Evolutionary conservation across 306 rosid genomes (phyloP).

Genomic region (Prunus mira): DNA sequence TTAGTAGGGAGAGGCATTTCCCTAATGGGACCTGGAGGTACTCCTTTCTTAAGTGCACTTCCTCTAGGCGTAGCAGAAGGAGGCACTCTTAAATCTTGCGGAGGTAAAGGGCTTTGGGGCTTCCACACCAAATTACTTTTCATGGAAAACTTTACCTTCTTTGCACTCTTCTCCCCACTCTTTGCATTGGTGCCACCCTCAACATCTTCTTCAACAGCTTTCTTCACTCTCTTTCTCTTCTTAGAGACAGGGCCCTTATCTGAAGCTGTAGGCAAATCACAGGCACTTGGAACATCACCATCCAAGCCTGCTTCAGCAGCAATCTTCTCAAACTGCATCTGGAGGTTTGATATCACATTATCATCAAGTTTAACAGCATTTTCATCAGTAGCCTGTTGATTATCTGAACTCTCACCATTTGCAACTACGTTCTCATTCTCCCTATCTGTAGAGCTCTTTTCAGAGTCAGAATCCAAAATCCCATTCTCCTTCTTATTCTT

Average conservation of each 20-base stretch:
- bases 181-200: slow-evolving; percentile 37
- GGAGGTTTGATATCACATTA: slow-evolving; percentile 70
- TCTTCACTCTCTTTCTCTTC: slow-evolving; percentile 87
- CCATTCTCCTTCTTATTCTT: slow-evolving; percentile 40
- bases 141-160: slow-evolving; percentile 89
- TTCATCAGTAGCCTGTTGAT: slow-evolving; percentile 27
- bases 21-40: slow-evolving; percentile 88
- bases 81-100: slow-evolving; percentile 84
- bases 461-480: slow-evolving; percentile 16
- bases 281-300: slow-evolving; percentile 38
- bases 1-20: slow-evolving; percentile 56
- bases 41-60: slow-evolving; percentile 98
- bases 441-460: slow-evolving; percentile 13
- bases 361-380: slow-evolving; percentile 34
- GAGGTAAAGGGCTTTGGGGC: slow-evolving; percentile 90
- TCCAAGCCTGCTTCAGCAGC: slow-evolving; percentile 76
- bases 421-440: slow-evolving; percentile 29
- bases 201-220: slow-evolving; percentile 35
- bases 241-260: slow-evolving; percentile 39
- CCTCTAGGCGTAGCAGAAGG: slow-evolving; percentile 96
- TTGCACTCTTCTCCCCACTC: slow-evolving; percentile 70
- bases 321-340: slow-evolving; percentile 79
- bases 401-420: slow-evolving; percentile 30
- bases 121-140: slow-evolving; percentile 93
- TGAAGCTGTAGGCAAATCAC: slow-evolving; percentile 29